Percentiles rank a stretch among this genome's conserved stretches.
Evolutionary conservation across 1,139 yeast species (phyloP).

Genomic region (Taphrina pruni): DNA sequence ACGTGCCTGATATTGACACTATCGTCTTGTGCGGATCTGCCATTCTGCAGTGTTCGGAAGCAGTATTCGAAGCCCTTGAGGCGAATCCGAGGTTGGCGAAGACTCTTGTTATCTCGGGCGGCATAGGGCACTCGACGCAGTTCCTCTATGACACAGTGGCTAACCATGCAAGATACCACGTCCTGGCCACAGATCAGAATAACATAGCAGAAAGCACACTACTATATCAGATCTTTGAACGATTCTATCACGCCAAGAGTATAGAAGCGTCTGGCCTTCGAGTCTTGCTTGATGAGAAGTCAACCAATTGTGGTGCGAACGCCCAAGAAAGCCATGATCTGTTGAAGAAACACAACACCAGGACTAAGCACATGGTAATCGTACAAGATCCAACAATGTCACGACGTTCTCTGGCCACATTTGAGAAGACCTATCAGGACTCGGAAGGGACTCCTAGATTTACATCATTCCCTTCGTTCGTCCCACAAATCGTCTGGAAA

Average conservation of each 20-base stretch:
- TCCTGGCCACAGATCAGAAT: not conserved
- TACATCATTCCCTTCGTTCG: constrained; percentile 24
- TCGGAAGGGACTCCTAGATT: not conserved
- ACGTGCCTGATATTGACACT: constrained; percentile 5
- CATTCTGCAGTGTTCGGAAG: constrained; percentile 31
- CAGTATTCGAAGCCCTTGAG: constrained; percentile 30
- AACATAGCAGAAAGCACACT: constrained; percentile 17
- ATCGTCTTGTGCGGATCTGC: constrained; percentile 38
- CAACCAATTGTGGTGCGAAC: constrained; percentile 38
- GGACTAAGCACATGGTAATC: constrained; percentile 6
- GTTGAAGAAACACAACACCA: not conserved
- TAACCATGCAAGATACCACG: constrained; percentile 14
- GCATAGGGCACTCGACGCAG: constrained; percentile 33
- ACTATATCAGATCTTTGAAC: constrained; percentile 15
- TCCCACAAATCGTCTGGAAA: constrained; percentile 12
- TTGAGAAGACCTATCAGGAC: constrained; percentile 15
- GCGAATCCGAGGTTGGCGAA: constrained; percentile 15
- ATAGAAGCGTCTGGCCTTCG: constrained; percentile 1
- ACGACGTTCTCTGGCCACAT: constrained; percentile 27
- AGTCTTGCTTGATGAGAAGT: constrained; percentile 26
- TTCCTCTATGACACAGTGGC: constrained; percentile 26
- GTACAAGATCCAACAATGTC: constrained; percentile 41
- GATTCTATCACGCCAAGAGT: constrained; percentile 7
- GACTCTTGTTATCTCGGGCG: constrained; percentile 33
- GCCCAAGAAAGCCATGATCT: constrained; percentile 17